Base-by-base conservation (phyloP, 169 alveolate genomes). In the Plasmodium cynomolgi region DNA sequence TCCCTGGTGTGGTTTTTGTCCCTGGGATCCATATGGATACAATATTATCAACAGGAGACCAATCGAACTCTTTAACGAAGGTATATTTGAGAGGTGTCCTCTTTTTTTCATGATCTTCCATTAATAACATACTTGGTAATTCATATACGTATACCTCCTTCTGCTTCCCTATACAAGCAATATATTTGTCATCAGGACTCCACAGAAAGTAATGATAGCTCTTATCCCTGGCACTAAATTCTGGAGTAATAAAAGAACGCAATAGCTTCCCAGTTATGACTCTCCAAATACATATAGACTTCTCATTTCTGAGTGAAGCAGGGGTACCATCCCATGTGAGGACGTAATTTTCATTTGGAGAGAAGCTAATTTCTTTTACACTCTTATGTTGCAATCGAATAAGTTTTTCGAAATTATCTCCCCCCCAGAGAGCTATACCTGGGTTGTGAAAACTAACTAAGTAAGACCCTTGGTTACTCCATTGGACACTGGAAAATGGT, bases 31-130 rank as follows among this genome's bases (percentile, higher is more conserved):
- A 96, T 11, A 97, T 88, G 13, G 99, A 96, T 54, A 97, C 95
- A 73, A 97, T 97, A 82, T 97, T 97, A 79, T 97, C 99, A n/a
- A 96, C 96, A 23, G 99, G 99, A 0, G 99, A 97, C 99, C 99
- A 97, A 44, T 97, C 99, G 81, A 97, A 97, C 39, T 88, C 94
- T 77, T 95, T 95, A 37, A 97, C 98, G 1, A 96, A 96, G 0
- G 98, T 95, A 81, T 97, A 97, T 80, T 97, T 97, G 47, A 97
- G 75, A 0, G 98, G 97, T 13, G 97, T 96, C 81, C 97, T 96
- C 72, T 93, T 96, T 34, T 97, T 97, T 17, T 97, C 97, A 2
- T 95, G 96, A 58, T 97, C 97, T 34, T 95, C 96, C 29, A 97
- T 68, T 33, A 97, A 88, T 54, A 81, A 94, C 98, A 97, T 97